Evolutionary conservation across 441 rosid species (phyloP).

Genomic region (Kokia cookei): DNA sequence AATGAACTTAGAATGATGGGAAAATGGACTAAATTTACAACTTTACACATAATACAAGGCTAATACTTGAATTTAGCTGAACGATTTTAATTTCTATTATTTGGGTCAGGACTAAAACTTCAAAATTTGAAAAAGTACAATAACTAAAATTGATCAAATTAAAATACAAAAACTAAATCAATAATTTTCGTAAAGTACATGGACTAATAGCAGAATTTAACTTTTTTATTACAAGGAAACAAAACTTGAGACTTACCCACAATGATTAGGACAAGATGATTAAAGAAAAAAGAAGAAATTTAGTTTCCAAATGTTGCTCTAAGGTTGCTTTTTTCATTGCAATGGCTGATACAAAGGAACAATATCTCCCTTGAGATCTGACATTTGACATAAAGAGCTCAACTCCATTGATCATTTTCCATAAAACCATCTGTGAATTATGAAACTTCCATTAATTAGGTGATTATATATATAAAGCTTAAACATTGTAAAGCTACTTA

Average conservation of each 20-base stretch:
- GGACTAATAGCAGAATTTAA: too few relatives aligned
- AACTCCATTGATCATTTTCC: slow-evolving; percentile 8
- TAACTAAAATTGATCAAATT: too few relatives aligned
- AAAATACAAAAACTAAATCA: too few relatives aligned
- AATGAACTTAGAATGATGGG: too few relatives aligned
- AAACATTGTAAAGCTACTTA: slow-evolving; percentile 16
- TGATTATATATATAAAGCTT: not conserved
- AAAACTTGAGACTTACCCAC: not conserved
- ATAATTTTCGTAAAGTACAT: too few relatives aligned
- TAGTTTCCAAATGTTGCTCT: slow-evolving; percentile 19
- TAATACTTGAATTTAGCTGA: too few relatives aligned
- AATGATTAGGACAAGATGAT: not conserved
- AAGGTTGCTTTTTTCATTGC: too few relatives aligned
- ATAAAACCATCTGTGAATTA: slow-evolving; percentile 33
- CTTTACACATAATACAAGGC: too few relatives aligned
- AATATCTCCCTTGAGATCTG: slow-evolving; percentile 23
- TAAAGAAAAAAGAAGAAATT: slow-evolving; percentile 14
- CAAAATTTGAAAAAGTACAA: too few relatives aligned
- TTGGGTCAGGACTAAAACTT: too few relatives aligned
- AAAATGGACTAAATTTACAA: too few relatives aligned
- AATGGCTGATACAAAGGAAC: not conserved
- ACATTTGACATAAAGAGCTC: not conserved
- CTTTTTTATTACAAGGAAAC: not conserved
- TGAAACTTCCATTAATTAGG: slow-evolving; percentile 6
- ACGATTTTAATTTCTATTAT: too few relatives aligned